Conservation (phyloP, 2,329 filamentous ascomycete genomes). For the Fusarium sp. region DNA sequence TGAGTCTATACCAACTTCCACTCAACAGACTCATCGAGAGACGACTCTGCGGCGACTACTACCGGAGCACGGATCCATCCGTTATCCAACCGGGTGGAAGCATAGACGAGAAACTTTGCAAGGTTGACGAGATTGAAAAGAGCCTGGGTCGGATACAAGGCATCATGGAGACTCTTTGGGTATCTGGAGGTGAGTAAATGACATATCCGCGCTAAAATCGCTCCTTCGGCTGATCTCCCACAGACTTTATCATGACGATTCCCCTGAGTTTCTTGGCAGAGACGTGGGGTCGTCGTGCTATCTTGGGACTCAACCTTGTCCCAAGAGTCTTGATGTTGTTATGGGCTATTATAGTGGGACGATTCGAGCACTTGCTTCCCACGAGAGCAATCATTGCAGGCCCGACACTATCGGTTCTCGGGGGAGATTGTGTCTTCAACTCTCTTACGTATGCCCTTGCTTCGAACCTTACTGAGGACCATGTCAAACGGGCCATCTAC, state of each 20-base stretch:
- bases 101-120: slow-evolving; percentile 66
- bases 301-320: slow-evolving; percentile 59
- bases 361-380: slow-evolving; percentile 33
- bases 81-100: slow-evolving; percentile 48
- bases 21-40: slow-evolving; percentile 61
- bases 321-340: slow-evolving; percentile 47
- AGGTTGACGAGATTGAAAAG: slow-evolving; percentile 63
- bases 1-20: slow-evolving; percentile 62
- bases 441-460: slow-evolving; percentile 62
- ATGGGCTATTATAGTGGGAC: slow-evolving; percentile 41
- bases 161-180: slow-evolving; percentile 61
- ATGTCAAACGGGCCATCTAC: slow-evolving; percentile 60
- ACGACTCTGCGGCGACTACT: slow-evolving; percentile 64
- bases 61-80: slow-evolving; percentile 54
- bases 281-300: slow-evolving; percentile 53
- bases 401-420: slow-evolving; percentile 58
- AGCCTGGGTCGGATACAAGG: slow-evolving; percentile 66
- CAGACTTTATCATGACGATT: slow-evolving; percentile 64
- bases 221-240: neutral
- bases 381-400: slow-evolving; percentile 53
- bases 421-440: slow-evolving; percentile 64
- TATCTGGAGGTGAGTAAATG: slow-evolving; percentile 56
- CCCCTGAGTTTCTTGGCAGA: slow-evolving; percentile 61
- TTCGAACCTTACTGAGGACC: slow-evolving; percentile 58
- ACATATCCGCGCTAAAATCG: accelerated